phyloP scores from a whole-genome alignment of 495 filamentous ascomycete species.

The Hypoxylon perforatum region DNA sequence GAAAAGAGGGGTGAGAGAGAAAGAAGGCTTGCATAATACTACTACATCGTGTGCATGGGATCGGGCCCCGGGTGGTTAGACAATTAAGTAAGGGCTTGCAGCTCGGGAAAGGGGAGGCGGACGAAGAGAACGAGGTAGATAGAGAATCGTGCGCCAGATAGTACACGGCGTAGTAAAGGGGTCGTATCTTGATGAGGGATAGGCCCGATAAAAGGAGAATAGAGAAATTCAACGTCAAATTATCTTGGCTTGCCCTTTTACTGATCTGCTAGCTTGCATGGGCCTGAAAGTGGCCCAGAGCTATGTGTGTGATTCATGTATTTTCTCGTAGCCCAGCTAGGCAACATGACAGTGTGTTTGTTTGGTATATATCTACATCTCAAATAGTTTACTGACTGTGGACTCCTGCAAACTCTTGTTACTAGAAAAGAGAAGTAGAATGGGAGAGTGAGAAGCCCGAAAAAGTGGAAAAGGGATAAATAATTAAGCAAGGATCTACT shows the following conservation, averaged over 20 bases:
- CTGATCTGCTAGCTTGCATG: no score
- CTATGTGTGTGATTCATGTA: no score
- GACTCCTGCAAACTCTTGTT: no score
- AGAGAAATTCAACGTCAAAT: not conserved
- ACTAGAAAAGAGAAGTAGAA: no score
- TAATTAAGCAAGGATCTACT: not conserved
- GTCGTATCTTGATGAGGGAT: not conserved
- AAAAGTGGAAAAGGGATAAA: no score
- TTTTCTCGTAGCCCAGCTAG: no score
- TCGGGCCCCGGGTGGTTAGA: not conserved
- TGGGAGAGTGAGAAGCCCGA: no score
- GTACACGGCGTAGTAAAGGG: not conserved
- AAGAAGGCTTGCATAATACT: slow-evolving; percentile 29
- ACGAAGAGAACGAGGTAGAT: slow-evolving; percentile 11
- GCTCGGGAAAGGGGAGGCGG: not conserved
- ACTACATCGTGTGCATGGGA: slow-evolving; percentile 2
- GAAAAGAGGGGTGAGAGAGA: slow-evolving; percentile 12
- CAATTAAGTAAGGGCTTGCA: not conserved
- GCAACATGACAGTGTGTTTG: no score
- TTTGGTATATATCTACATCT: no score
- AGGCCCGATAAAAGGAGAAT: not conserved
- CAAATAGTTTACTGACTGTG: no score
- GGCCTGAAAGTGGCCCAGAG: not conserved
- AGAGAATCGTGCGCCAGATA: not conserved
- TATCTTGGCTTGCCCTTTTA: not conserved